Evolutionary conservation across 1,284 basidiomycete species (phyloP).

Genomic region (Rhodotorula sp.): DNA sequence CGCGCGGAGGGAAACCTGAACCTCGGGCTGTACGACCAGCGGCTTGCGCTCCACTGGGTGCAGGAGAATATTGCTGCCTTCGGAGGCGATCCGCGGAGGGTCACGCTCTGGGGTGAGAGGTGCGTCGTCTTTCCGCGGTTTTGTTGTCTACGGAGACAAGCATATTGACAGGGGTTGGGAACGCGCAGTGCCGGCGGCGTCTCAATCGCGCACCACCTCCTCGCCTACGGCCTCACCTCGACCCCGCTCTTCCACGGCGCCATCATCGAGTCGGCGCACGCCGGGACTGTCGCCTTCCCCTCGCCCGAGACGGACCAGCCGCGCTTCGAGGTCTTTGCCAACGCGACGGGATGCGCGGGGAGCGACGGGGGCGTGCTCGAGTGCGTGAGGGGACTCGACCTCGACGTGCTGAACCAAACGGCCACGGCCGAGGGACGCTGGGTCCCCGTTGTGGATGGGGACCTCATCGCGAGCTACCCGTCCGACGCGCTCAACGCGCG

Average conservation of each 20-base stretch:
- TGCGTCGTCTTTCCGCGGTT: not conserved
- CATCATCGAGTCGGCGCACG: slow-evolving; percentile 51
- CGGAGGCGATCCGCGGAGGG: slow-evolving; percentile 55
- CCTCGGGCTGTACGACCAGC: slow-evolving; percentile 33
- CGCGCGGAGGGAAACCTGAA: slow-evolving; percentile 21
- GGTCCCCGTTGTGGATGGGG: slow-evolving; percentile 46
- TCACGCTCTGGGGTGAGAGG: slow-evolving; percentile 53
- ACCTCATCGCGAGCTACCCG: slow-evolving; percentile 49
- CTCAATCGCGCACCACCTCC: slow-evolving; percentile 38
- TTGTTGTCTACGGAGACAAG: too few relatives aligned
- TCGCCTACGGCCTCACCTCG: slow-evolving; percentile 19
- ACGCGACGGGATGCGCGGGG: slow-evolving; percentile 28
- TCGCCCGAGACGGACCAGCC: slow-evolving; percentile 9
- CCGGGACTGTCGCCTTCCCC: slow-evolving; percentile 18
- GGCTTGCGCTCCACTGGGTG: slow-evolving; percentile 37
- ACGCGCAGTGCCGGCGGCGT: slow-evolving; percentile 22
- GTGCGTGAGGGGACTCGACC: slow-evolving; percentile 48
- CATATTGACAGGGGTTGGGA: not conserved
- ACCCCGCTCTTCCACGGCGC: slow-evolving; percentile 49
- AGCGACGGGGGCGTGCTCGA: slow-evolving; percentile 36
- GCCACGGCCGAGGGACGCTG: slow-evolving; percentile 31
- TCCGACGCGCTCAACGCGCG: slow-evolving; percentile 45
- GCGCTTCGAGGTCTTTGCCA: slow-evolving; percentile 46
- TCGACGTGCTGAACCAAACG: slow-evolving; percentile 37
- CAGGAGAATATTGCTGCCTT: slow-evolving; percentile 66